These are phyloP conservation scores for Acacia confusa DNA, from an alignment of 306 rosid species.

Conservation along the genomic window DNA sequence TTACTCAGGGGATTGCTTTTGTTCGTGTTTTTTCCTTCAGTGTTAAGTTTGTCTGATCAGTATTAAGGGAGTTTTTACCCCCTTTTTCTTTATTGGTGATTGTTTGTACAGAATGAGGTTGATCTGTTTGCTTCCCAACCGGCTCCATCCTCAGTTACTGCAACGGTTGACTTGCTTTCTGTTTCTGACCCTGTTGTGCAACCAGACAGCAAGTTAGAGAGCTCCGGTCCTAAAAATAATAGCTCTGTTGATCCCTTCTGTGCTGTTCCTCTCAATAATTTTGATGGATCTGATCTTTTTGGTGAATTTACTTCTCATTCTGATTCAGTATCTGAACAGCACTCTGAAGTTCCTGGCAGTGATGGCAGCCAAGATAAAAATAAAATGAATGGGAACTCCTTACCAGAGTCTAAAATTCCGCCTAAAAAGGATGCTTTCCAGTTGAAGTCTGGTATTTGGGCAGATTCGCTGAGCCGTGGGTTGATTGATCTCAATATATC, in stretches of 20 bases:
- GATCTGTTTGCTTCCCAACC: slow-evolving; percentile 83
- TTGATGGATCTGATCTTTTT: slow-evolving; percentile 78
- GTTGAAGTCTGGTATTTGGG: slow-evolving; percentile 97
- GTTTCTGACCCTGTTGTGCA: slow-evolving; percentile 60
- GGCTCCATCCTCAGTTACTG: slow-evolving; percentile 54
- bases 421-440: slow-evolving; percentile 67
- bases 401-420: slow-evolving; percentile 43
- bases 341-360: slow-evolving; percentile 47
- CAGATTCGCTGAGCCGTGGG: slow-evolving; percentile 98
- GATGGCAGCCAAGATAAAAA: slow-evolving; percentile 38
- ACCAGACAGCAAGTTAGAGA: slow-evolving; percentile 57
- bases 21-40: background rate
- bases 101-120: slow-evolving; percentile 56
- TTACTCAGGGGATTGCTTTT: background rate
- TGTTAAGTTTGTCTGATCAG: slow-evolving; percentile 23
- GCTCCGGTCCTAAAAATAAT: slow-evolving; percentile 41
- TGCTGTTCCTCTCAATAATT: slow-evolving; percentile 80
- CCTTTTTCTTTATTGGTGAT: slow-evolving; percentile 8
- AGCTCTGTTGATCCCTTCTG: slow-evolving; percentile 79
- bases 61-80: too few species aligned
- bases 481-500: slow-evolving; percentile 96
- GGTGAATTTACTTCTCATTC: slow-evolving; percentile 75
- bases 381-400: slow-evolving; percentile 44
- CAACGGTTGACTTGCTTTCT: slow-evolving; percentile 78
- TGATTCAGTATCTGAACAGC: slow-evolving; percentile 57